Evolutionary conservation across 1,284 basidiomycete genomes (phyloP), one percentile per base, ranked within the genome.

Genomic region (Cystobasidiaceae sp.): DNA sequence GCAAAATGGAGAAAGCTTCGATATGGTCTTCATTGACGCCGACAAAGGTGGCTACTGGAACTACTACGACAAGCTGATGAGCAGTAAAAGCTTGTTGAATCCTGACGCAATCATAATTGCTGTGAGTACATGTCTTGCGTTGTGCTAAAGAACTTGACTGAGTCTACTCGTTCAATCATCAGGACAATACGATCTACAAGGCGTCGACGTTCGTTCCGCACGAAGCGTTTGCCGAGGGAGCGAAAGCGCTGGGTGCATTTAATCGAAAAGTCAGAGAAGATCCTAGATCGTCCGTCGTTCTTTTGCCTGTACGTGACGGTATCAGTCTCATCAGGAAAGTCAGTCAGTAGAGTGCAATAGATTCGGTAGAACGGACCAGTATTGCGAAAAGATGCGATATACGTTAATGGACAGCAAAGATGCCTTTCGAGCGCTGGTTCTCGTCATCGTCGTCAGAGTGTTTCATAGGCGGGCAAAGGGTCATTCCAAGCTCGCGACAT

Each of bases 11-110:
- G 69, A 71, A 11, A 68, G 69, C 0, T 77, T 74, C 57, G 75
- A 77, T 57, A 58, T 77, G 51, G 75, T 67, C 34, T 77, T 77
- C 60, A 76, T 77, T 58, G 76, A 77, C 54, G 76, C 75, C 1
- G 75, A 77, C 58, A 77, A 77, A 62, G 71, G 71, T 0, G 72
- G 69, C 0, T 77, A 76, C 57, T 55, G 37, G 43, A 63, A 17
- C 0, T 76, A 77, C 63, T 75, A 74, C 25, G 41, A 72, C 32
- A 62, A 63, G 11, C 70, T 76, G 19, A 63, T 76, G 13, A 69
- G 72, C 3, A 63, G 68, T 32, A 69, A 69, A 33, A 51, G 30
- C 1, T 55, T 76, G 32, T 48, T 77, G 9, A 68, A 66, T 39
- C 58, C 55, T 25, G 60, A 70, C 15, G 75, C 75, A 0, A 52